These are phyloP conservation scores for Penicillium sp. DNA, from an alignment of 2,329 filamentous ascomycete species.

Conservation along the genomic window DNA sequence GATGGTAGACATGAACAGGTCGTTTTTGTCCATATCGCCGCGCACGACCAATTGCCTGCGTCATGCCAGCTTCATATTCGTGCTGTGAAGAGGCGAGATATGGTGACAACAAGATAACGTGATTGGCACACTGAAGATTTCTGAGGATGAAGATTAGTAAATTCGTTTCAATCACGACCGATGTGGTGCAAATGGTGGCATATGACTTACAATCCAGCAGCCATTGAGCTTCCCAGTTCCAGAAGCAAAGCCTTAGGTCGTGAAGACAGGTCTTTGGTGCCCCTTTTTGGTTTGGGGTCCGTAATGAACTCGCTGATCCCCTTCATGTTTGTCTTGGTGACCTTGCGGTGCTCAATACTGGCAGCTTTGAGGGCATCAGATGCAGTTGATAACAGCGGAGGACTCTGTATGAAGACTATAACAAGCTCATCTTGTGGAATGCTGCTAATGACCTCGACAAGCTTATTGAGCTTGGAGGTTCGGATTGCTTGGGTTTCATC, in stretches of 20 bases:
- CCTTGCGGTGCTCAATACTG: slow-evolving; percentile 35
- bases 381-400: slow-evolving; percentile 44
- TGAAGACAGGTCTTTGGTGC: not conserved
- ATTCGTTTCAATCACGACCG: not conserved
- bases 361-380: slow-evolving; percentile 30
- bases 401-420: slow-evolving; percentile 57
- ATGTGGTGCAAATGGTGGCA: not conserved
- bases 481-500: slow-evolving; percentile 31
- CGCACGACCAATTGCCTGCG: slow-evolving; percentile 62
- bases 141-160: slow-evolving; percentile 34
- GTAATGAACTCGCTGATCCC: slow-evolving; percentile 38
- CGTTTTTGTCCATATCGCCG: slow-evolving; percentile 59
- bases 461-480: slow-evolving; percentile 51
- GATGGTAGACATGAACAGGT: slow-evolving; percentile 58
- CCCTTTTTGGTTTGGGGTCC: not conserved
- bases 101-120: slow-evolving; percentile 63
- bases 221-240: slow-evolving; percentile 56
- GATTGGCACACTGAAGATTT: slow-evolving; percentile 63
- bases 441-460: slow-evolving; percentile 46
- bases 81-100: slow-evolving; percentile 52
- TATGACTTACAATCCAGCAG: slow-evolving; percentile 58
- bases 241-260: slow-evolving; percentile 55
- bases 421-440: slow-evolving; percentile 50
- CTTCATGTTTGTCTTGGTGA: slow-evolving; percentile 33
- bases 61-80: slow-evolving; percentile 59